These are phyloP conservation scores for Dipodascus albidus DNA, from an alignment of 805 yeast species.

Conservation along the genomic window DNA sequence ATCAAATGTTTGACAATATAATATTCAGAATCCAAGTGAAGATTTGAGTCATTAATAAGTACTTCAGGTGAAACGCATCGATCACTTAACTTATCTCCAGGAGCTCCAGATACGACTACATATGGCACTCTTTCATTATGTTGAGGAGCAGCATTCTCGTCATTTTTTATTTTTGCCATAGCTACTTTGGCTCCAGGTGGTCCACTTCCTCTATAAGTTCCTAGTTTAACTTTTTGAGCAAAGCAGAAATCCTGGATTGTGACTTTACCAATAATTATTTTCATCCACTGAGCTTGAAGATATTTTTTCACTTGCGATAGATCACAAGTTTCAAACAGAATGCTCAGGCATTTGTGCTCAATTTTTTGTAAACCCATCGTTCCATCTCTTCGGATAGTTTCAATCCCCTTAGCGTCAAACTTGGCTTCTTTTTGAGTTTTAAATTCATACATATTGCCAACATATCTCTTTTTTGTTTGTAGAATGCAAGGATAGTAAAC, in stretches of 20 bases:
- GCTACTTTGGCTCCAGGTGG: conserved; percentile 92
- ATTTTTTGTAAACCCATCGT: conserved; percentile 84
- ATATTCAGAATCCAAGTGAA: conserved; percentile 66
- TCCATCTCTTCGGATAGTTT: conserved; percentile 90
- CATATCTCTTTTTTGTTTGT: conserved; percentile 81
- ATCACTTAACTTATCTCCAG: conserved; percentile 52
- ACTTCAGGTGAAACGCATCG: conserved; percentile 73
- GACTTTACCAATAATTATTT: conserved; percentile 51
- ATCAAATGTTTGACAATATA: conserved; percentile 74
- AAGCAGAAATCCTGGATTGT: conserved; percentile 79
- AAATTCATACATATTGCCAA: conserved; percentile 68
- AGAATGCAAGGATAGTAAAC: conserved; percentile 81
- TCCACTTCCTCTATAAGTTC: conserved; percentile 64
- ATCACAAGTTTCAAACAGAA: conserved; percentile 62
- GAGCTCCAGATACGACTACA: conserved; percentile 53
- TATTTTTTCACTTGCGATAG: conserved; percentile 58
- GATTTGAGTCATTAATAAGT: conserved; percentile 34
- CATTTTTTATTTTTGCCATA: conserved; percentile 46
- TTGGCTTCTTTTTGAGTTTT: conserved; percentile 43
- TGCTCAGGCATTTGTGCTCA: conserved; percentile 54
- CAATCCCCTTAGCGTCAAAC: conserved; percentile 95
- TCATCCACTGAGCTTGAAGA: conserved; percentile 52
- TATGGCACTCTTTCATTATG: conserved; percentile 83
- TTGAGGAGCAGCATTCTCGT: conserved; percentile 72
- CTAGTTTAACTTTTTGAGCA: conserved; percentile 80